phyloP scores from a whole-genome alignment of 1,139 yeast species.

The Candida smagusa region DNA sequence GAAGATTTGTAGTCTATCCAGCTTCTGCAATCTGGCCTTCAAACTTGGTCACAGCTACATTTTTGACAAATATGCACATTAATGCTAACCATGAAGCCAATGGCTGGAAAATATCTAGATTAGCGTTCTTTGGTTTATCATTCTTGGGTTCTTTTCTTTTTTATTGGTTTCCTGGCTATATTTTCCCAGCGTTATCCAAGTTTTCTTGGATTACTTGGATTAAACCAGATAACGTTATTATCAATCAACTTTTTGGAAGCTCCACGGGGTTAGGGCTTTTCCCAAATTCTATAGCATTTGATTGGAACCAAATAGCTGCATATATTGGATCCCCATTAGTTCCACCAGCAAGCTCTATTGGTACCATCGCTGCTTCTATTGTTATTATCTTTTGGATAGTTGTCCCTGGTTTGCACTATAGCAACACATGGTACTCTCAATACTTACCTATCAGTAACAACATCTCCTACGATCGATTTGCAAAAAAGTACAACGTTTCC shows the following conservation, averaged over 20 bases:
- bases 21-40: conserved; percentile 68
- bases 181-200: conserved; percentile 20
- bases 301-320: conserved; percentile 49
- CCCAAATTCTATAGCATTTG: conserved; percentile 44
- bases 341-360: conserved; percentile 60
- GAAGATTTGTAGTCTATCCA: conserved; percentile 58
- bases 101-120: conserved; percentile 40
- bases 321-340: conserved; percentile 63
- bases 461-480: conserved; percentile 42
- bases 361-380: conserved; percentile 39
- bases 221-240: conserved; percentile 37
- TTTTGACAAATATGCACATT: conserved; percentile 57
- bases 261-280: conserved; percentile 58
- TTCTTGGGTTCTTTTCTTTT: conserved; percentile 28
- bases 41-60: conserved; percentile 44
- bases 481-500: conserved; percentile 39
- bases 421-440: conserved; percentile 49
- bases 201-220: conserved; percentile 32
- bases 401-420: conserved; percentile 39
- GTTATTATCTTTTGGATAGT: conserved; percentile 40
- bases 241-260: conserved; percentile 63
- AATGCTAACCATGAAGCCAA: conserved; percentile 54
- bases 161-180: conserved; percentile 44
- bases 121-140: conserved; percentile 28
- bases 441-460: conserved; percentile 49